Evolutionary conservation across 192 early-diverging fungal species (phyloP), one percentile per base, ranked within the genome.

Genomic region (Jimgerdemannia lactiflua): DNA sequence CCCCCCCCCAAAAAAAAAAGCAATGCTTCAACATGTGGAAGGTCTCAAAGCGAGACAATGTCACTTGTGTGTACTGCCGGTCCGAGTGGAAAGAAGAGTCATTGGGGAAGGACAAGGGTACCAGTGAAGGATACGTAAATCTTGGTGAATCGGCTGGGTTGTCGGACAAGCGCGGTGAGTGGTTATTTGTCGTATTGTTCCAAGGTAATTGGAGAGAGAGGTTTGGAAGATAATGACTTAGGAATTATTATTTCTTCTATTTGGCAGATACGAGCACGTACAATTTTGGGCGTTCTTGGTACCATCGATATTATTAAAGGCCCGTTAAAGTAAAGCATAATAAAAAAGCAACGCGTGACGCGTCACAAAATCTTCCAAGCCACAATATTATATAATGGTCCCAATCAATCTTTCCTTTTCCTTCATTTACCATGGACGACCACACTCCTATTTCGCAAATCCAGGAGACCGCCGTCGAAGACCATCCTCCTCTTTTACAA

Each of bases 41-140:
- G 6, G 65, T 43, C 14, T 70, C 42, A 6, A 59, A 59, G 10
- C 71, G 70, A 9, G 1, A 4, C 14, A 64, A 64, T 8, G 3
- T 64, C 8, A 79, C 73, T 19, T 79, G 77, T 67, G 77, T 79
- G 4, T 79, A 79, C 40, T 79, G 77, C 43, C 73, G 77, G 43
- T 2, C 73, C 4, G 39, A 44, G 41, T 79, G 77, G 77, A 18
- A 67, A 7, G 18, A 18, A 20, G 3, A 2, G 8, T 19, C 42
- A 8, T 17, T n/a, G 9, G 29, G 3, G 9, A 49, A 41, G 20
- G 11, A 39, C 4, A 64, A 42, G 39, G 67, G 42, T 9, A 42
- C 63, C 42, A 67, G 66, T 14, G 73, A 66, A 63, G 11, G 42
- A 2, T 79, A 75, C 44, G 73, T 69, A 4, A 79, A 79, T 19